phyloP scores from a whole-genome alignment of 2,329 filamentous ascomycete genomes.

The Cordyceps fumosorosea region DNA sequence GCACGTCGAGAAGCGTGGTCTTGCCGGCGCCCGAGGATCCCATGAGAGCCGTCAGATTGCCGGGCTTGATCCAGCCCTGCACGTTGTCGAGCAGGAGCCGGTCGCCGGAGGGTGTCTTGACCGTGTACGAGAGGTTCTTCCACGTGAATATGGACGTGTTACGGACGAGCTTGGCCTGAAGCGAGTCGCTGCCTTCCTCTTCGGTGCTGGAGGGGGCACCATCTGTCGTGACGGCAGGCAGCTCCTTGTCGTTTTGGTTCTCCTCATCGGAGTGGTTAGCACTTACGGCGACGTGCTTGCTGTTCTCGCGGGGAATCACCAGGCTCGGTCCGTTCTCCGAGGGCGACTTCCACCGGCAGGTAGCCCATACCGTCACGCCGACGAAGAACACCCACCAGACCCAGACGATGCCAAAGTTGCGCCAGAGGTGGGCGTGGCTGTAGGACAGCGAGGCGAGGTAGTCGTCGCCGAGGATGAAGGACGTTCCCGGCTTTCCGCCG shows the following conservation, averaged over 20 bases:
- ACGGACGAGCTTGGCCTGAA: constrained; percentile 38
- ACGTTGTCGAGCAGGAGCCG: constrained; percentile 70
- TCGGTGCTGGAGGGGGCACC: constrained; percentile 29
- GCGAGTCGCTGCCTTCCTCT: constrained; percentile 14
- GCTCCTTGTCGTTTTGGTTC: constrained; percentile 25
- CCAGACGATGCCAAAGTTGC: constrained; percentile 57
- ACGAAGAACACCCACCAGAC: constrained; percentile 57
- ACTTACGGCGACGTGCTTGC: constrained; percentile 5
- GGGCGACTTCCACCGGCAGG: constrained; percentile 47
- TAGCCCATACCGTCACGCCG: constrained; percentile 50
- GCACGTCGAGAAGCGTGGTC: constrained; percentile 75
- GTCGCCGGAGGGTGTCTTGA: constrained; percentile 54
- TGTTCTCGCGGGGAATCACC: constrained; percentile 55
- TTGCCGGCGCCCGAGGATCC: constrained; percentile 77
- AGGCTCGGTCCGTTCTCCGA: constrained; percentile 47
- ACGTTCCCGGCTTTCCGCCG: constrained; percentile 44
- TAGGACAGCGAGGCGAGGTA: constrained; percentile 52
- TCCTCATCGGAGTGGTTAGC: constrained; percentile 43
- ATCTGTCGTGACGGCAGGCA: constrained; percentile 1
- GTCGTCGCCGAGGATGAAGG: constrained; percentile 47
- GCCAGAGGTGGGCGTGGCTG: constrained; percentile 45
- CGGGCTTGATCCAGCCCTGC: constrained; percentile 77
- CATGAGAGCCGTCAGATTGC: constrained; percentile 74
- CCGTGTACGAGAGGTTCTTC: constrained; percentile 65
- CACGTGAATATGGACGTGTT: constrained; percentile 68